A percentile compares a stretch with the other conserved stretches of the same genome.
Evolutionary conservation across 192 early-diverging fungal species (phyloP).

Genomic region (Spinellus fusiger): DNA sequence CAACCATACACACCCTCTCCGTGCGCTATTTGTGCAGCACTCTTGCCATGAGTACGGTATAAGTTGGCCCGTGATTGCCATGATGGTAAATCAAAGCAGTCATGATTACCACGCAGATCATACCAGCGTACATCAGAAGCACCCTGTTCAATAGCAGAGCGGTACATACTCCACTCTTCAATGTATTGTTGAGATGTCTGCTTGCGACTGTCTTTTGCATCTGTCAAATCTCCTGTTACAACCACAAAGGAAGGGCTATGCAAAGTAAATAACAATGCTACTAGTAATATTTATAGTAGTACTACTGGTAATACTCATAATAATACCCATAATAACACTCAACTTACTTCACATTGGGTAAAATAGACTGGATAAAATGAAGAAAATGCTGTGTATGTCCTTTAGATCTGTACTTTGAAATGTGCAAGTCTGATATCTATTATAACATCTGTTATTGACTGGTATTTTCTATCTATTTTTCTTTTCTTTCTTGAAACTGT

Average conservation of each 20-base stretch:
- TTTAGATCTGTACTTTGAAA: conserved; percentile 58
- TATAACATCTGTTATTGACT: conserved; percentile 2
- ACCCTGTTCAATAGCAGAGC: conserved; percentile 45
- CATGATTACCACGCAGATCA: conserved; percentile 93
- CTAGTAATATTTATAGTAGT: neutral
- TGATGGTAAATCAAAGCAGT: conserved; percentile 77
- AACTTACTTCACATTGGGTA: conserved; percentile 56
- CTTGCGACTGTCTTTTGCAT: conserved; percentile 68
- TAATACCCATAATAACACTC: neutral
- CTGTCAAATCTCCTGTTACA: conserved; percentile 84
- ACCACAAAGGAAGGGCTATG: conserved; percentile 70
- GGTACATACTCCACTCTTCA: conserved; percentile 81
- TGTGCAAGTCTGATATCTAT: conserved; percentile 82
- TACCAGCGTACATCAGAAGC: conserved; percentile 58
- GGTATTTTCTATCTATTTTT: neutral
- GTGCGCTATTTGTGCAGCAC: conserved; percentile 22
- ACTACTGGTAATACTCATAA: neutral
- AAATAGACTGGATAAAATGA: conserved; percentile 61
- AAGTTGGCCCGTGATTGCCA: conserved; percentile 57
- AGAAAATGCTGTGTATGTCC: conserved; percentile 76
- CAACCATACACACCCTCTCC: conserved; percentile 48
- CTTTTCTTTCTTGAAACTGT: conserved; percentile 10
- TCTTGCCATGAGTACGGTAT: conserved; percentile 51
- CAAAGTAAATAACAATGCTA: conserved; percentile 4
- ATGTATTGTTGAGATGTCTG: conserved; percentile 67